Evolutionary conservation across 129 eudicot species (phyloP).

Genomic region (Pittosporum tobira): DNA sequence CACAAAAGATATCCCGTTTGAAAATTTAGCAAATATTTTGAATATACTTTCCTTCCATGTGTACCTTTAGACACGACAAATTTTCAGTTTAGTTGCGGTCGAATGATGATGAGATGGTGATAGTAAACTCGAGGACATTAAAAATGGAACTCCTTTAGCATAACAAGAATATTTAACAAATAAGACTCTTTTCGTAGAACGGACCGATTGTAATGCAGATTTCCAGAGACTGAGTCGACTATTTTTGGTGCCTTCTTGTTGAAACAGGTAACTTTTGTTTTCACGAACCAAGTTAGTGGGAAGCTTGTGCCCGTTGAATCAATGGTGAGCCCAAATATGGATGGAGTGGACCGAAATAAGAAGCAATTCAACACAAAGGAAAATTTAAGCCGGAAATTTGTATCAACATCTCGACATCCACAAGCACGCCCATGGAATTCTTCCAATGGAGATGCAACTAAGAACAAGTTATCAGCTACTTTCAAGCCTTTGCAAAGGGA

Average conservation of each 20-base stretch:
- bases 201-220: slow-evolving; percentile 4
- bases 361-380: slow-evolving; percentile 22
- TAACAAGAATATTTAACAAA: too few relatives aligned
- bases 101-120: too few relatives aligned
- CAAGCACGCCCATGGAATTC: slow-evolving; percentile 24
- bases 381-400: slow-evolving; percentile 15
- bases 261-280: slow-evolving; percentile 81
- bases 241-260: too few relatives aligned
- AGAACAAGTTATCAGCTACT: slow-evolving; percentile 31
- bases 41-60: too few relatives aligned
- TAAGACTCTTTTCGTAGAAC: too few relatives aligned
- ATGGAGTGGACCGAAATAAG: slow-evolving; percentile 12
- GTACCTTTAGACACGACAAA: too few relatives aligned
- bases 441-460: slow-evolving; percentile 22
- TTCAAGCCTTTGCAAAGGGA: slow-evolving; percentile 35
- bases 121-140: too few relatives aligned
- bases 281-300: slow-evolving; percentile 85
- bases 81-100: too few relatives aligned
- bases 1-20: too few relatives aligned
- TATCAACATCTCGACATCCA: slow-evolving; percentile 26
- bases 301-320: slow-evolving; percentile 92
- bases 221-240: too few relatives aligned
- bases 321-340: slow-evolving; percentile 27
- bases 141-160: too few relatives aligned
- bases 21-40: too few relatives aligned